These are phyloP conservation scores for Spathaspora sp. DNA, from an alignment of 805 yeast genomes.

Conservation along the genomic window DNA sequence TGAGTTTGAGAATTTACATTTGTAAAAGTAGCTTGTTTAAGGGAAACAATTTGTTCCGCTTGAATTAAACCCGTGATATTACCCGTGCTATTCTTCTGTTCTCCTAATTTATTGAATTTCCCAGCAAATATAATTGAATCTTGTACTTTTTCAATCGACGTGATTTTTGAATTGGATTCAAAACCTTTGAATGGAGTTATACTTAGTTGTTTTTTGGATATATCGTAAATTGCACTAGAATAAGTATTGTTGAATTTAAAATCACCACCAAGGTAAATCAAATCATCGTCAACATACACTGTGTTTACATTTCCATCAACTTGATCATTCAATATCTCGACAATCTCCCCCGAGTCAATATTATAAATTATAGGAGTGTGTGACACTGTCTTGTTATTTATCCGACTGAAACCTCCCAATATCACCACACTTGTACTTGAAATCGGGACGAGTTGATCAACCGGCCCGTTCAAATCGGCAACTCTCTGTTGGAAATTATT, in stretches of 20 bases:
- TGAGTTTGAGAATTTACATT: constrained; percentile 36
- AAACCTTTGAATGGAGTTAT: constrained; percentile 78
- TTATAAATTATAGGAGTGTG: constrained; percentile 35
- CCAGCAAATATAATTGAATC: constrained; percentile 80
- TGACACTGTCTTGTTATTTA: constrained; percentile 21
- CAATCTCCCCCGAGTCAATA: constrained; percentile 19
- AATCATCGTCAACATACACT: constrained; percentile 36
- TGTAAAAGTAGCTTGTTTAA: constrained; percentile 52
- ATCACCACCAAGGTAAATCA: constrained; percentile 79
- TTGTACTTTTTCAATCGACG: constrained; percentile 53
- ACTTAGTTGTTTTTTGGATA: constrained; percentile 33
- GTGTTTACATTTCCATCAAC: constrained; percentile 29
- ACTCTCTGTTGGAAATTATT: constrained; percentile 15
- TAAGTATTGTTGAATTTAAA: constrained; percentile 50
- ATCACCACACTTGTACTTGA: constrained; percentile 26
- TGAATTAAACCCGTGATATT: constrained; percentile 38
- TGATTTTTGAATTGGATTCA: constrained; percentile 52
- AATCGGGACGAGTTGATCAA: constrained; percentile 23
- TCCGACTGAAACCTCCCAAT: constrained; percentile 33
- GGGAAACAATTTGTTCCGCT: constrained; percentile 59
- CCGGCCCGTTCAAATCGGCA: constrained; percentile 30
- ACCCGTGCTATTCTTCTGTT: constrained; percentile 28
- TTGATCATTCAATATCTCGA: constrained; percentile 17
- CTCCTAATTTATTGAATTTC: constrained; percentile 58
- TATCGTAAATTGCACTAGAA: constrained; percentile 66